phyloP scores from a whole-genome alignment of 2,329 filamentous ascomycete genomes.

The Macroventuria anomochaeta region DNA sequence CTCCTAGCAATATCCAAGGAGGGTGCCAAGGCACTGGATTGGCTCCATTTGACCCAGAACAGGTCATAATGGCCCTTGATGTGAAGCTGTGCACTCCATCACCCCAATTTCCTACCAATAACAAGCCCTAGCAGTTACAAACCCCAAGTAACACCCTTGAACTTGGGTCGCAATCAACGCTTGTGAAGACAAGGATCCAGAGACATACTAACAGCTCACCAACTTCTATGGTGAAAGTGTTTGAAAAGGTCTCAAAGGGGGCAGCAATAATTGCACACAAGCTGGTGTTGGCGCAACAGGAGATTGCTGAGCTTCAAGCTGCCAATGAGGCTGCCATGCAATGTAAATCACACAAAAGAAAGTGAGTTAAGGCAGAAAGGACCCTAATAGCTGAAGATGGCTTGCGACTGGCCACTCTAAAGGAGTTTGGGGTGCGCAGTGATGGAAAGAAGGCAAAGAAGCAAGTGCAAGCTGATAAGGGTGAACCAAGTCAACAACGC shows the following conservation, averaged over 20 bases:
- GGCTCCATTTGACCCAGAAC: conserved; percentile 41
- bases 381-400: neutral
- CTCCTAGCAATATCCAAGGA: conserved; percentile 35
- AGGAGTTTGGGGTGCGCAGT: neutral
- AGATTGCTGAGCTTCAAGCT: conserved; percentile 9
- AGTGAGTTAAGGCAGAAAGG: conserved; percentile 5
- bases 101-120: conserved; percentile 16
- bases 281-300: neutral
- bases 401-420: neutral
- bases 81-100: conserved; percentile 22
- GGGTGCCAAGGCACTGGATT: conserved; percentile 42
- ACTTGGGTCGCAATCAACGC: conserved; percentile 20
- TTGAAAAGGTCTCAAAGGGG: neutral
- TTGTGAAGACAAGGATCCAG: conserved; percentile 4
- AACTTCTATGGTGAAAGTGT: neutral
- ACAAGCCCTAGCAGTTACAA: conserved; percentile 21
- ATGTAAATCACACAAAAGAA: conserved; percentile 13
- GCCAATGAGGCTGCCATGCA: conserved; percentile 2
- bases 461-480: no score
- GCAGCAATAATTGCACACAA: neutral
- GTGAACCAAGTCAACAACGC: no score
- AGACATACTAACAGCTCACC: neutral
- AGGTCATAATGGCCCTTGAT: conserved; percentile 41
- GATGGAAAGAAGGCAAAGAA: no score
- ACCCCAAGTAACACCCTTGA: conserved; percentile 22